Evolutionary conservation across 176 grass and related monocot species (phyloP).

Genomic region (Eragrostis nindensis): DNA sequence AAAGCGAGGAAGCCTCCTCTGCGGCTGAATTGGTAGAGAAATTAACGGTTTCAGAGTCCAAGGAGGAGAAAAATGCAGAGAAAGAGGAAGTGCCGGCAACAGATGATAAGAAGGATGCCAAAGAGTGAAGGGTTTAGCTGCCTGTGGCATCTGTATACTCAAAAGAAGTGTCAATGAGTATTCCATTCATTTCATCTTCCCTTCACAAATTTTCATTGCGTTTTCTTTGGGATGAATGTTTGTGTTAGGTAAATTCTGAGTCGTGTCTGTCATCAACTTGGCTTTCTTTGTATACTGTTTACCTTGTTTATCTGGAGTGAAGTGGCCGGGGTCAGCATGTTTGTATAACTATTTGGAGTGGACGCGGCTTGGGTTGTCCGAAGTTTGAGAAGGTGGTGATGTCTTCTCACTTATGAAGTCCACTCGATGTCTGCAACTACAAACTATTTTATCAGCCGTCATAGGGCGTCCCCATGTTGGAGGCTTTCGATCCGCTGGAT

Average conservation of each 20-base stretch:
- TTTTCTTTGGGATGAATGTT: slow-evolving; percentile 34
- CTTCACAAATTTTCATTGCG: slow-evolving; percentile 51
- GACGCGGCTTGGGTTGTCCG: slow-evolving; percentile 7
- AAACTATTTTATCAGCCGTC: no score
- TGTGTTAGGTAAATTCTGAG: slow-evolving; percentile 28
- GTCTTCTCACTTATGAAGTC: not conserved
- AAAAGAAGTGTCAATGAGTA: slow-evolving; percentile 18
- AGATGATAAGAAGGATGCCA: slow-evolving; percentile 44
- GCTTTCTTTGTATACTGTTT: slow-evolving; percentile 14
- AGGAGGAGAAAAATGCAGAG: slow-evolving; percentile 26
- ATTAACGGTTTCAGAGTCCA: slow-evolving; percentile 40
- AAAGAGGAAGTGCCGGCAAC: slow-evolving; percentile 39
- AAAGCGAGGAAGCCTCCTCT: slow-evolving; percentile 52
- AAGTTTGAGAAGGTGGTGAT: not conserved
- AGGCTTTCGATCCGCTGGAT: no score
- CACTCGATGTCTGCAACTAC: not conserved
- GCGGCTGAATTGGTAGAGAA: slow-evolving; percentile 55
- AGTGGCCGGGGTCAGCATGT: slow-evolving; percentile 32
- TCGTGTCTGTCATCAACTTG: slow-evolving; percentile 2
- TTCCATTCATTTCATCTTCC: slow-evolving; percentile 49
- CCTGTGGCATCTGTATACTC: slow-evolving; percentile 17
- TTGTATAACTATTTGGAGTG: slow-evolving; percentile 54
- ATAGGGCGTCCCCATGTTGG: no score
- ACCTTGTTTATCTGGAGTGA: slow-evolving; percentile 31
- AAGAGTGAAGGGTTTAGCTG: slow-evolving; percentile 34